Evolutionary conservation across 257 asterid genomes (phyloP), one percentile per base, ranked within the genome.

Genomic region (Cinchona pubescens): DNA sequence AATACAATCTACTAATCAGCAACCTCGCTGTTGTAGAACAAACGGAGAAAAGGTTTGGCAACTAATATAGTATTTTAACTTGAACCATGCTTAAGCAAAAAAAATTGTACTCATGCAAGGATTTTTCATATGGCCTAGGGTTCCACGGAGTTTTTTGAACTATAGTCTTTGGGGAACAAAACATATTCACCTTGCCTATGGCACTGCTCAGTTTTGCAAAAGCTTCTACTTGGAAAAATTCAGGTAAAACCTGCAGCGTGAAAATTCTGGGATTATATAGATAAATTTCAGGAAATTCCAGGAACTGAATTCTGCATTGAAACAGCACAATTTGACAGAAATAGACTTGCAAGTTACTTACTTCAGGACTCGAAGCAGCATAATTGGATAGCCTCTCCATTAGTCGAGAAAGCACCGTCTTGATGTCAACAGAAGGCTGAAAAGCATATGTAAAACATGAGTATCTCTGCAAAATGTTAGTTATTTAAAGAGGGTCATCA

Each of bases 351-450:
- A 55, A 48, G 18, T 38, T 74, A 83, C 96, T 86, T 86, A 90
- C 99, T 78, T 95, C 99, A 69, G 87, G 84, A 87, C 96, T 90
- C 61, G 94, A 92, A 87, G 94, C 97, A 83, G 98, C 99, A 63
- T 95, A 95, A 79, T 92, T 95, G 68, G 99, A 95, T 58, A 95
- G 98, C 83, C 98, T 90, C 82, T 92, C 99, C 99, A 95, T 91
- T 71, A 95, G 87, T 72, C 98, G 85, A 81, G 99, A 83, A 80
- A 95, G 98, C 77, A 95, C 99, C 58, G 91, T 95, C 82, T 95
- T 90, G 75, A 95, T 93, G 80, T 95, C 99, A 78, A 92, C 98
- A 65, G 96, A 86, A 46, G 93, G 82, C 99, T 95, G 91, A 72
- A 71, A 85, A 79, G 78, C 55, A 59, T 61, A 55, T 80, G 83